Percentiles rank a stretch among this genome's conserved stretches.
Evolutionary conservation across 768 basidiomycete genomes (phyloP).

Genomic region (Lactarius indigo): DNA sequence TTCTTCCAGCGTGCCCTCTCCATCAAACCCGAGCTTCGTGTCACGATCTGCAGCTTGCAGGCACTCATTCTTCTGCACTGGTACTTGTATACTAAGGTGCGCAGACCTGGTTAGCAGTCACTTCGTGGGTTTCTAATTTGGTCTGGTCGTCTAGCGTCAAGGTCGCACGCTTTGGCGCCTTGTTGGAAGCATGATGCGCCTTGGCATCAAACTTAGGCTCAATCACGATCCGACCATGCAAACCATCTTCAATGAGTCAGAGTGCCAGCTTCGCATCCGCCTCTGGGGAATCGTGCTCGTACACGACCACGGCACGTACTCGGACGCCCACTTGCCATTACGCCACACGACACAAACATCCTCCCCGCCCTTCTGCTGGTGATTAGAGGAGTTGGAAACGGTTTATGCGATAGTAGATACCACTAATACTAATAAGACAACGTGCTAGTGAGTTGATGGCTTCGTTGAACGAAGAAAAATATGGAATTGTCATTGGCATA

Average conservation of each 20-base stretch:
- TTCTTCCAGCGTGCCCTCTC: too few species aligned
- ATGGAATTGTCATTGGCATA: too few species aligned
- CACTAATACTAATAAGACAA: too few species aligned
- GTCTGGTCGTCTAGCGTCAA: constrained; percentile 56
- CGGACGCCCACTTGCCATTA: constrained; percentile 78
- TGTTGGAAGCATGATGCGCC: constrained; percentile 77
- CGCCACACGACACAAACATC: constrained; percentile 79
- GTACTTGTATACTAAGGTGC: constrained; percentile 86
- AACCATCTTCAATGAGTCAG: constrained; percentile 65
- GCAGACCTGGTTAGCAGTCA: constrained; percentile 24
- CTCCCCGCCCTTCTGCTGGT: too few species aligned
- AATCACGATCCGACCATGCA: constrained; percentile 81
- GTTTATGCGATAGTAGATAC: too few species aligned
- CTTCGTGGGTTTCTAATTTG: constrained; percentile 19
- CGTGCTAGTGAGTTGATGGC: too few species aligned
- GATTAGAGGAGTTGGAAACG: too few species aligned
- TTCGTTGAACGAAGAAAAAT: too few species aligned
- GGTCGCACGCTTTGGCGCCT: constrained; percentile 88
- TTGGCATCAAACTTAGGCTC: constrained; percentile 78
- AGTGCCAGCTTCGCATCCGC: constrained; percentile 73
- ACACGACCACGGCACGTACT: constrained; percentile 85
- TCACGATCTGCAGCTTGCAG: too few species aligned
- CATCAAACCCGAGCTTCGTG: too few species aligned
- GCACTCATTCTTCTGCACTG: too few species aligned
- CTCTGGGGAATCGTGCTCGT: constrained; percentile 86